Percentiles rank a stretch among this genome's conserved stretches.
These are phyloP conservation scores for Cyathus striatus DNA, from an alignment of 768 basidiomycete genomes.

Conservation along the genomic window DNA sequence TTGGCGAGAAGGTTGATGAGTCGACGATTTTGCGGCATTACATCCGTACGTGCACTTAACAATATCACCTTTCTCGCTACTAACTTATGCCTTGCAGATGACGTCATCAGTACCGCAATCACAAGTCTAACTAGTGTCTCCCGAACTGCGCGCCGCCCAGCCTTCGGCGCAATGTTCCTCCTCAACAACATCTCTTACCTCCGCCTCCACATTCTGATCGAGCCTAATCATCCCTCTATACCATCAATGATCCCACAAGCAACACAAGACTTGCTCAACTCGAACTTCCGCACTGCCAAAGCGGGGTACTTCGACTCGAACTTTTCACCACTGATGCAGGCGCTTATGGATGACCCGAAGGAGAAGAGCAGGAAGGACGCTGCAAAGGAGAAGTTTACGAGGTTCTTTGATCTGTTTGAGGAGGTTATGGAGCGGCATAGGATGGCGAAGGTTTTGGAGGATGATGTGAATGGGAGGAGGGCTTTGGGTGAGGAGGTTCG, in stretches of 20 bases:
- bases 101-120: slow-evolving; percentile 66
- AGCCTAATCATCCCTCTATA: slow-evolving; percentile 42
- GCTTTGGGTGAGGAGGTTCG: slow-evolving; percentile 69
- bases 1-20: slow-evolving; percentile 50
- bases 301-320: slow-evolving; percentile 82
- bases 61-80: neutral
- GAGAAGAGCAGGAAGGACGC: slow-evolving; percentile 52
- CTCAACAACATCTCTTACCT: slow-evolving; percentile 78
- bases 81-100: slow-evolving; percentile 39
- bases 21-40: slow-evolving; percentile 68
- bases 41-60: slow-evolving; percentile 44
- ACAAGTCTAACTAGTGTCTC: slow-evolving; percentile 60
- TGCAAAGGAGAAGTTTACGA: slow-evolving; percentile 77
- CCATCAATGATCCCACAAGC: slow-evolving; percentile 53
- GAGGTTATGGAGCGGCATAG: slow-evolving; percentile 76
- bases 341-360: slow-evolving; percentile 57
- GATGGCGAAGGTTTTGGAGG: slow-evolving; percentile 63
- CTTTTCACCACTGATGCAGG: slow-evolving; percentile 74
- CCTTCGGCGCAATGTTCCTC: slow-evolving; percentile 71
- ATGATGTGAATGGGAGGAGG: slow-evolving; percentile 56
- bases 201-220: slow-evolving; percentile 49
- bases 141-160: slow-evolving; percentile 51
- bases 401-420: slow-evolving; percentile 78
- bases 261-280: slow-evolving; percentile 57
- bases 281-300: slow-evolving; percentile 75